A percentile compares a stretch with the other conserved stretches of the same genome.
Conservation (phyloP, 2,329 filamentous ascomycete genomes). For the Ophiostoma perfectum region DNA sequence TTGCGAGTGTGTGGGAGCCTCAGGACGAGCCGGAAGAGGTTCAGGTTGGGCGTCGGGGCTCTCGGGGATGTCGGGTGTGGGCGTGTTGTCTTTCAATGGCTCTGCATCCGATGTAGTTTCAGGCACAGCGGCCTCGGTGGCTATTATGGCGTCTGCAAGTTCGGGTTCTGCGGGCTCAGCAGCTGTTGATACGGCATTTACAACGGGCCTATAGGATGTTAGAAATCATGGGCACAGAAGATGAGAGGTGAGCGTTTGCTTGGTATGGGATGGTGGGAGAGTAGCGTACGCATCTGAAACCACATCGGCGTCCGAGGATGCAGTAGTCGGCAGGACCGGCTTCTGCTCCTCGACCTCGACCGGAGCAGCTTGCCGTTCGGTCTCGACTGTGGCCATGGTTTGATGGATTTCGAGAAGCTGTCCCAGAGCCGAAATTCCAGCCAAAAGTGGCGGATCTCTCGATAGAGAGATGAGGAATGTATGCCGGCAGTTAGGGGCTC, state of each 20-base stretch:
- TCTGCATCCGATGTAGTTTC: neutral
- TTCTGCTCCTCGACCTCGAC: constrained; percentile 5
- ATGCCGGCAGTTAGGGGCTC: constrained; percentile 1
- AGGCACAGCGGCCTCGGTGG: neutral
- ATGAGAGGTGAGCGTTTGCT: neutral
- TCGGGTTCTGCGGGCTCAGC: neutral
- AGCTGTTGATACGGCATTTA: neutral
- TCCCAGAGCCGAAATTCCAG: neutral
- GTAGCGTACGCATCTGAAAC: neutral
- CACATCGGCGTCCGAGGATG: neutral
- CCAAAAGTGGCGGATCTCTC: neutral
- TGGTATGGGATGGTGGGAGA: neutral
- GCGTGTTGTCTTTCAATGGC: neutral
- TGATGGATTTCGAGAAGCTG: neutral
- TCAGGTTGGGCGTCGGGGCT: neutral
- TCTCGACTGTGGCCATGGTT: constrained; percentile 14
- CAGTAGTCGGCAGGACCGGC: neutral
- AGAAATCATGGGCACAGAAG: neutral
- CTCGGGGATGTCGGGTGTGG: neutral
- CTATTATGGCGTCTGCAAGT: neutral
- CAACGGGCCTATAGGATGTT: constrained; percentile 2
- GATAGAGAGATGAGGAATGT: constrained; percentile 5
- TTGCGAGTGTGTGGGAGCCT: neutral
- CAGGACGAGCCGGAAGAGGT: neutral
- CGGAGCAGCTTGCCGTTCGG: constrained; percentile 9